Evolutionary conservation across 2,329 filamentous ascomycete species (phyloP), one percentile per base, ranked within the genome.

Genomic region (Didymella segeticola): DNA sequence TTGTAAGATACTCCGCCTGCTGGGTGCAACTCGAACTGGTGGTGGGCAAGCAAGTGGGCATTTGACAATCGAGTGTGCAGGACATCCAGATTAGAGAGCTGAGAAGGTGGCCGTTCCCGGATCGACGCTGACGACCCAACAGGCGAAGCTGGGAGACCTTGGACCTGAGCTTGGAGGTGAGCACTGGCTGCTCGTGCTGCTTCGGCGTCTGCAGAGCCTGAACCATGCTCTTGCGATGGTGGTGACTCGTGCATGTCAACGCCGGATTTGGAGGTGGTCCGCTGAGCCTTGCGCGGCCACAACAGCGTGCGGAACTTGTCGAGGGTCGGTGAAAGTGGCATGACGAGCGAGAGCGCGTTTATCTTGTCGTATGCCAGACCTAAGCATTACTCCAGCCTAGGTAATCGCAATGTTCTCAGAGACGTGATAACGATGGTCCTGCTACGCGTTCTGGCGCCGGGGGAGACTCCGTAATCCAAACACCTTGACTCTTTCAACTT

Each of bases 11-110:
- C 51, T 22, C 51, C 51, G 11, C 51, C 51, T 19, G 51, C 29
- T 10, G 51, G 51, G 26, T 54, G 51, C 23, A 54, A 15, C 25
- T 54, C 51, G 23, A 54, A 54, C 10, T 54, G 51, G 15, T 54
- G 51, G 19, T 54, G 45, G 29, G 51, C 51, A 17, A 49, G 51
- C 15, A 54, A 41, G 29, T 54, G 51, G 11, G 45, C 51, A 11
- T 54, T 54, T n/a, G 51, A 54, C 22, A 54, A 19, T 10, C 51
- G 51, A 27, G 51, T 45, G 30, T 54, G 51, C 17, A 54, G 25
- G 5, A 54, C 30, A 9, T 54, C 51, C 3, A 54, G 20, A 42
- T 54, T 46, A 4, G 51, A 54, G 6, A 25, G 29, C 41, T 39
- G 51, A 26, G 45, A 38, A 5, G 7, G n/a, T 14, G 43, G 31